A percentile compares a stretch with the other conserved stretches of the same genome.
These are phyloP conservation scores for Tinospora cordifolia DNA, from an alignment of 164 flowering plant species.

Conservation along the genomic window DNA sequence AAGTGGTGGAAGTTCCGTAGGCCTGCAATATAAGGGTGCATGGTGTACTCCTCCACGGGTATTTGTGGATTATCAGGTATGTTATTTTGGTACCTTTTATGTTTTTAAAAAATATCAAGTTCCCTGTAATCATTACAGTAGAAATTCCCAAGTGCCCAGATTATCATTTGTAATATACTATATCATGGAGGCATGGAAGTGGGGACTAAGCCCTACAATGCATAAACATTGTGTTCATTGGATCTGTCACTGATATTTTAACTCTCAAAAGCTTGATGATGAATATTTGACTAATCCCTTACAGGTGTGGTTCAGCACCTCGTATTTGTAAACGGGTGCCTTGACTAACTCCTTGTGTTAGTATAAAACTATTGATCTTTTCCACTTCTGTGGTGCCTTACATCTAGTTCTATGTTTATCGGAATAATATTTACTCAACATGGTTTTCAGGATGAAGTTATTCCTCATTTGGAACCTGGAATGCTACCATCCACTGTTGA, in stretches of 20 bases:
- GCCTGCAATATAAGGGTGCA: slow-evolving; percentile 78
- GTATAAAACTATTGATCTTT: not conserved
- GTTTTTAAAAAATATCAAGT: not conserved
- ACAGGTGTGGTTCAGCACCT: not conserved
- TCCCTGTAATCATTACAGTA: not conserved
- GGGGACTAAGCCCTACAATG: not conserved
- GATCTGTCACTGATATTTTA: not conserved
- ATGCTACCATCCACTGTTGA: slow-evolving; percentile 90
- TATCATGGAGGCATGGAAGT: not conserved
- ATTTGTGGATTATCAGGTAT: slow-evolving; percentile 94
- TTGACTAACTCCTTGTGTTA: not conserved
- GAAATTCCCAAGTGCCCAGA: not conserved
- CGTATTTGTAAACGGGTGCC: too few species aligned
- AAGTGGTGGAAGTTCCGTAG: slow-evolving; percentile 92
- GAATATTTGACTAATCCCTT: not conserved
- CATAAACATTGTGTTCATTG: not conserved
- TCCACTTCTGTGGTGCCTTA: not conserved
- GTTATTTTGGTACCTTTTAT: not conserved
- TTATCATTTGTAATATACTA: not conserved
- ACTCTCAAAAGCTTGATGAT: not conserved
- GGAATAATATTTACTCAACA: not conserved
- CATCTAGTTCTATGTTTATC: not conserved
- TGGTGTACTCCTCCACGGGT: slow-evolving; percentile 98
- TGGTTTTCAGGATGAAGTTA: slow-evolving; percentile 75
- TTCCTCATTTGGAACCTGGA: slow-evolving; percentile 91